Base-by-base conservation (phyloP, 257 asterid genomes). In the Salvia hispanica region DNA sequence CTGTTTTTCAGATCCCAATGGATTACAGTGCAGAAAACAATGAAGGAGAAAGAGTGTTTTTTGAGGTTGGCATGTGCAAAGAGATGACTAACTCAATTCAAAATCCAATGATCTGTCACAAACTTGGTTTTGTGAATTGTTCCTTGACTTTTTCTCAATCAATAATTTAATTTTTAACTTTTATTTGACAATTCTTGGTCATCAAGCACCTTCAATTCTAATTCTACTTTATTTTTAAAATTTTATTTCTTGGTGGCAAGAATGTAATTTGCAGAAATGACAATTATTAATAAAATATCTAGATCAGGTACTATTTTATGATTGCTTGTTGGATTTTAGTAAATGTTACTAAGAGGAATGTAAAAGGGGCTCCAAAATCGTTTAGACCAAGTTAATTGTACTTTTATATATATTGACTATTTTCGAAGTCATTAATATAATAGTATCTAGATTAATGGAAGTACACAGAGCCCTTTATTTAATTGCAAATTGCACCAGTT, bases 1-100 rank as follows among this genome's bases (percentile, higher is more conserved):
- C 40, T 9, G 59, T 7, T 56, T 62, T 57, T 44, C 74, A 71
- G 82, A 79, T 79, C 82, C 86, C 79, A 79, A 82, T 78, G 84
- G 69, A 78, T 73, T 51, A 53, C 15, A 66, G 52, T 74, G 74
- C 76, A 75, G 78, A 69, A 58, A 62, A 52, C 51, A 48, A 61
- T 54, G 74, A 37, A 51, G 74, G 31, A 64, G 67, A 25, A 7
- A 33, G 67, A 4, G 58, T 44, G 64, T 46, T 6, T 43, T 55
- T 9, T 58, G 59, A 65, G 56, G 28, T 70, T 64, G 70, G 71
- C 82, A 78, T 76, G 82, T 82, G 82, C 79, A 13, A 0, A 60
- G 21, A 73, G 68, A 65, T 73, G 76, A 71, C 72, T 77, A 67
- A 25, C 53, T 67, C 13, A 67, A 70, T 70, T 74, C 54, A 67